These are phyloP conservation scores for Flaveria linearis DNA, from an alignment of 129 eudicot species.

Conservation along the genomic window DNA sequence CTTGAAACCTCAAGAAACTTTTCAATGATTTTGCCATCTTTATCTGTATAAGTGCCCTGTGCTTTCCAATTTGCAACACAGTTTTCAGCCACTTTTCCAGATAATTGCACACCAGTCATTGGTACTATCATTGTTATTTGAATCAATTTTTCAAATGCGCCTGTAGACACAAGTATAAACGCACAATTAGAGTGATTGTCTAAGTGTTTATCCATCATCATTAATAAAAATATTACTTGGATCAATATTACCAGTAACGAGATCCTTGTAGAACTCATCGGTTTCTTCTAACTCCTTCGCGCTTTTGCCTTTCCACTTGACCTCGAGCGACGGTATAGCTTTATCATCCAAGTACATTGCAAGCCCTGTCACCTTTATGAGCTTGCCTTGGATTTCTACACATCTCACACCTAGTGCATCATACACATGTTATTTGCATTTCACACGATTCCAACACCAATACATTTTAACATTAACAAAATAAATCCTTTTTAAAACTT, in stretches of 20 bases:
- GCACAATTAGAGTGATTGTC: too few species aligned
- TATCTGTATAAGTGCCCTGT: conserved; percentile 59
- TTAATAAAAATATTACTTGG: too few species aligned
- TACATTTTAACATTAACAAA: too few species aligned
- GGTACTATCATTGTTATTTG: conserved; percentile 59
- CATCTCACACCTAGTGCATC: conserved; percentile 72
- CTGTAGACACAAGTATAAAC: conserved; percentile 27
- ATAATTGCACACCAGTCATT: conserved; percentile 52
- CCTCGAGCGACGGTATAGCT: conserved; percentile 65
- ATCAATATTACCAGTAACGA: conserved; percentile 51
- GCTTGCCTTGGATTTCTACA: conserved; percentile 60
- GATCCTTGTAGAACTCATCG: conserved; percentile 62
- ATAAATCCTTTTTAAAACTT: too few species aligned
- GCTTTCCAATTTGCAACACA: conserved; percentile 64
- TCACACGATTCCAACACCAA: background rate
- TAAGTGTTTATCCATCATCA: too few species aligned
- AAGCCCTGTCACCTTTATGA: conserved; percentile 70
- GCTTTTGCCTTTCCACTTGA: conserved; percentile 83
- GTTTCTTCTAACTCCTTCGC: conserved; percentile 58
- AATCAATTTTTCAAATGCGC: conserved; percentile 59
- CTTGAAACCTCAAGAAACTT: conserved; percentile 67
- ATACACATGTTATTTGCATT: background rate
- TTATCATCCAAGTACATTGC: conserved; percentile 71
- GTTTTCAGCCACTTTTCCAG: conserved; percentile 38
- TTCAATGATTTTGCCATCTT: conserved; percentile 57